Percentiles rank a stretch among this genome's conserved stretches.
These are phyloP conservation scores for Brassica nigra DNA, from an alignment of 345 rosid genomes.

Conservation along the genomic window DNA sequence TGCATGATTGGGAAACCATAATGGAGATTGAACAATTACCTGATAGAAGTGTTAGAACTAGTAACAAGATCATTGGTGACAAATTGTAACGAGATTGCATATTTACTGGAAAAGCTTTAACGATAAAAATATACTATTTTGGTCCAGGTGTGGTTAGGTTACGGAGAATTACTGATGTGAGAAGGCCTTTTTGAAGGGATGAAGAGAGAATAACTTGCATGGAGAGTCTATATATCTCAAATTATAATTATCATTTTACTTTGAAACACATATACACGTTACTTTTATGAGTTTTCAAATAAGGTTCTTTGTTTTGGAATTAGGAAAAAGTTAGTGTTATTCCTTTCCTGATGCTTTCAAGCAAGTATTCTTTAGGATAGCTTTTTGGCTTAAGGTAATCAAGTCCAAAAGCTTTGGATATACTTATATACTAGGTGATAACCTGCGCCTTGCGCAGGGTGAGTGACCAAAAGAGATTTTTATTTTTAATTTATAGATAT, in stretches of 20 bases:
- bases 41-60: conserved; percentile 40
- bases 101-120: not conserved
- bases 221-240: conserved; percentile 9
- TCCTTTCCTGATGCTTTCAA: conserved; percentile 35
- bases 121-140: not conserved
- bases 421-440: not conserved
- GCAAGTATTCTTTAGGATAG: conserved; percentile 29
- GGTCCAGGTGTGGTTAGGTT: not conserved
- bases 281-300: not conserved
- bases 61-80: conserved; percentile 39
- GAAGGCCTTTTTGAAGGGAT: conserved; percentile 7
- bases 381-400: conserved; percentile 23
- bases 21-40: conserved; percentile 41
- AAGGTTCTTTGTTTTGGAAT: conserved; percentile 35
- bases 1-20: not conserved
- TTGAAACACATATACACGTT: not conserved
- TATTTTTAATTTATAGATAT: too few relatives aligned
- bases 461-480: too few relatives aligned
- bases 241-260: not conserved
- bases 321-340: conserved; percentile 23
- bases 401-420: not conserved
- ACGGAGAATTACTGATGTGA: conserved; percentile 11
- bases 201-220: conserved; percentile 34
- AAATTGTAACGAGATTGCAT: conserved; percentile 45
- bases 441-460: too few relatives aligned